Percentiles rank a stretch among this genome's conserved stretches.
Evolutionary conservation across 495 filamentous ascomycete species (phyloP).

Genomic region (Neurospora sp.): DNA sequence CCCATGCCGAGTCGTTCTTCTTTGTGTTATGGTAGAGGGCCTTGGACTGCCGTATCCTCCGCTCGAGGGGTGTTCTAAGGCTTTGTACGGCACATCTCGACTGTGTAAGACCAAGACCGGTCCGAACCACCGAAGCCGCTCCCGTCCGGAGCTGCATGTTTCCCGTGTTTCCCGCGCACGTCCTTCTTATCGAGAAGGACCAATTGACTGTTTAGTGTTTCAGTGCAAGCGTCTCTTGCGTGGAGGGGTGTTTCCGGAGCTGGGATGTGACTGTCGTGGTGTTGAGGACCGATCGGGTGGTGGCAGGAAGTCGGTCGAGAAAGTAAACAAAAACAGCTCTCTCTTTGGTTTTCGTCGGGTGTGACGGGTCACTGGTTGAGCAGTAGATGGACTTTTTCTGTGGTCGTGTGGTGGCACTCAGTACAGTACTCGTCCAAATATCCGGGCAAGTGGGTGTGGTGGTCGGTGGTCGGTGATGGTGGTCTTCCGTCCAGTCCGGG

Average conservation of each 20-base stretch:
- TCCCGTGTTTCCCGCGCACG: conserved; percentile 7
- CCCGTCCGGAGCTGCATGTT: conserved; percentile 34
- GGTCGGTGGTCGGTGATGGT: neutral
- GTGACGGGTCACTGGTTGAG: neutral
- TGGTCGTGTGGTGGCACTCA: neutral
- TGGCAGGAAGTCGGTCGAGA: neutral
- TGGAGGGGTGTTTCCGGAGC: neutral
- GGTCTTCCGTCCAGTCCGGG: neutral
- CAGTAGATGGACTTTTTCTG: neutral
- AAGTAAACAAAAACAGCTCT: neutral
- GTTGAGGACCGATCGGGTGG: neutral
- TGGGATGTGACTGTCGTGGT: neutral
- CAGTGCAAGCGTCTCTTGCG: conserved; percentile 5
- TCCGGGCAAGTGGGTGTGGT: neutral
- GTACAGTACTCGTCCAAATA: neutral
- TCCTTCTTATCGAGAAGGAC: conserved; percentile 10
- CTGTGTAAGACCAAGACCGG: conserved; percentile 1
- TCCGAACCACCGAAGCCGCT: conserved; percentile 21
- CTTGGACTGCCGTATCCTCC: conserved; percentile 24
- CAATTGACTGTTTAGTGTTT: conserved; percentile 13
- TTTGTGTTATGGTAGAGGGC: conserved; percentile 29
- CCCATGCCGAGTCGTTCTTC: conserved; percentile 34
- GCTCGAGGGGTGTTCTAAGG: conserved; percentile 12
- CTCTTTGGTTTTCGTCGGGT: neutral
- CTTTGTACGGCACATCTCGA: conserved; percentile 16